Conservation (phyloP, 2,329 filamentous ascomycete genomes). For the Colletotrichum camelliae region DNA sequence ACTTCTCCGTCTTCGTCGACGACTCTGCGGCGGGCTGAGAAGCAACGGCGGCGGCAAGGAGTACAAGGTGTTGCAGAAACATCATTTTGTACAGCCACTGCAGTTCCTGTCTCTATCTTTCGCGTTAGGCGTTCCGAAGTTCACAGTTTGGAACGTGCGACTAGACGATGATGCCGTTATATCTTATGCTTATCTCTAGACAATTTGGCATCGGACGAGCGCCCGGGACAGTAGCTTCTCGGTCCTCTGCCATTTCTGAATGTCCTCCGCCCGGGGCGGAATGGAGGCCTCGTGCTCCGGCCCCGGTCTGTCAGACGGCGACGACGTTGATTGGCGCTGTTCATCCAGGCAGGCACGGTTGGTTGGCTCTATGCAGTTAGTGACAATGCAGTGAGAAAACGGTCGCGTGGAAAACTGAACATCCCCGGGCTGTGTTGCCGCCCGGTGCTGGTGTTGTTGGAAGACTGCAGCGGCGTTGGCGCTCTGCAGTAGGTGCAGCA, state of each 20-base stretch:
- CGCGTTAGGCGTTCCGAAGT: not conserved
- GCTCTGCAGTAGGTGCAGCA: not conserved
- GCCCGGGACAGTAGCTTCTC: not conserved
- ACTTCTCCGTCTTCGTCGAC: not conserved
- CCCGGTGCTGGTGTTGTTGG: not conserved
- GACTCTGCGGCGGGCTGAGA: too few relatives aligned
- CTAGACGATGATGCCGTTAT: not conserved
- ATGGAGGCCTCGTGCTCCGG: slow-evolving; percentile 4
- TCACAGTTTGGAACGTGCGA: not conserved
- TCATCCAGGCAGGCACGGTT: not conserved
- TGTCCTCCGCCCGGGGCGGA: not conserved
- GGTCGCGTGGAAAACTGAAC: not conserved
- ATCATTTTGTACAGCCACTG: not conserved
- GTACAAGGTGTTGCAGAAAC: not conserved
- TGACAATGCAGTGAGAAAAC: not conserved
- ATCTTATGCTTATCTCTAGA: not conserved
- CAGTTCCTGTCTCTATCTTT: not conserved
- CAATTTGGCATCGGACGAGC: not conserved
- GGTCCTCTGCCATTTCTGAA: not conserved
- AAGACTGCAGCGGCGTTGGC: not conserved
- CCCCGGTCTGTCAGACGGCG: not conserved
- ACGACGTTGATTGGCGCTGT: not conserved
- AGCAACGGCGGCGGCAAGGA: not conserved
- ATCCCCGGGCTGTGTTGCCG: not conserved
- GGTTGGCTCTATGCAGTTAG: not conserved